Conservation (phyloP, 2,329 filamentous ascomycete genomes). For the Arthrobotrys iridis region DNA sequence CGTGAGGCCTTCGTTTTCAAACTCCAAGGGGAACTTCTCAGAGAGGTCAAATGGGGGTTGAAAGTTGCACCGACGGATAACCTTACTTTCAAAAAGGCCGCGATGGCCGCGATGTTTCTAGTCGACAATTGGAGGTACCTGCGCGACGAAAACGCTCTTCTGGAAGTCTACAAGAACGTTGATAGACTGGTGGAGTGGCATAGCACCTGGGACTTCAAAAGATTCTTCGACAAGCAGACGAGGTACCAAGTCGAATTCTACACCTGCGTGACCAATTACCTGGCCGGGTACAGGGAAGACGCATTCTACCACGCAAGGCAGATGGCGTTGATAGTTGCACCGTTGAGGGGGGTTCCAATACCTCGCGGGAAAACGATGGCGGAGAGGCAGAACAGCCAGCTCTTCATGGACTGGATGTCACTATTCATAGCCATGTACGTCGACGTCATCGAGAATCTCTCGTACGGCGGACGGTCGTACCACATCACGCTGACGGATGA, state of each 20-base stretch:
- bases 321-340: not conserved
- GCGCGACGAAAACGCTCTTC: not conserved
- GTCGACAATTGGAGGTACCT: constrained; percentile 2
- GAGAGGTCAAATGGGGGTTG: not conserved
- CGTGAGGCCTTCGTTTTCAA: not conserved
- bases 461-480: not conserved
- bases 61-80: not conserved
- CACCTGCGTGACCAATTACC: not conserved
- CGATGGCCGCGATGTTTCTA: constrained; percentile 12
- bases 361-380: not conserved
- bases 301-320: not conserved
- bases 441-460: not conserved
- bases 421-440: not conserved
- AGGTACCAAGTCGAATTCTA: constrained; percentile 11
- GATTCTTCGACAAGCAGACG: not conserved
- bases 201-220: not conserved
- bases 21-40: not conserved
- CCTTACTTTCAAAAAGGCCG: not conserved
- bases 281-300: not conserved
- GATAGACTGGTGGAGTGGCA: not conserved
- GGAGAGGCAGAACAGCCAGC: not conserved
- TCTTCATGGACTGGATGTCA: constrained; percentile 16
- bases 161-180: not conserved
- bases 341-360: not conserved
- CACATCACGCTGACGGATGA: not conserved